phyloP scores from a whole-genome alignment of 2,329 filamentous ascomycete genomes.

The Botryosphaeria dothidea region DNA sequence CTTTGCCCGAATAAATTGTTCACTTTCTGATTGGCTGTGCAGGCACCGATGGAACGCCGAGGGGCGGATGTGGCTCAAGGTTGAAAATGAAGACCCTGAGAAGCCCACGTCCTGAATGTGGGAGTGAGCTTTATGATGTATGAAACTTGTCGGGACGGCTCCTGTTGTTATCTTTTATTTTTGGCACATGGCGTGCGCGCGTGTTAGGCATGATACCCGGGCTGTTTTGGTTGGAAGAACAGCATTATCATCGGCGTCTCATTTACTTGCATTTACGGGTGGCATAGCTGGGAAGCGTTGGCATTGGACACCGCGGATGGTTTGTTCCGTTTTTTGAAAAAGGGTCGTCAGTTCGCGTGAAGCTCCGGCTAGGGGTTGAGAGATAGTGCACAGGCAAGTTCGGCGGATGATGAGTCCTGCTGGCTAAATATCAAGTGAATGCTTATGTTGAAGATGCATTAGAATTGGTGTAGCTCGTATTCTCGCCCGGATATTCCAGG shows the following conservation, averaged over 20 bases:
- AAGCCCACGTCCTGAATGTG: background rate
- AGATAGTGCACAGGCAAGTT: no score
- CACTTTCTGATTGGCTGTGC: slow-evolving; percentile 20
- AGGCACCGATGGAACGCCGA: slow-evolving; percentile 64
- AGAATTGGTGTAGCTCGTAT: no score
- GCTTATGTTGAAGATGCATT: no score
- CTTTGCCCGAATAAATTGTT: background rate
- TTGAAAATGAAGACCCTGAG: slow-evolving; percentile 17
- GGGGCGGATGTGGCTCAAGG: slow-evolving; percentile 61
- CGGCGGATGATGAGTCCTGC: no score
- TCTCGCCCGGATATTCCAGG: background rate
- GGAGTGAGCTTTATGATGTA: background rate
- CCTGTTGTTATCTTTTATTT: background rate
- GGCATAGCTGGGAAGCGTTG: background rate
- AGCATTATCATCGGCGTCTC: background rate
- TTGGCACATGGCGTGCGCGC: background rate
- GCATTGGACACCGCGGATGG: background rate
- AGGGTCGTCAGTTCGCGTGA: no score
- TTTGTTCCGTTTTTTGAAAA: background rate
- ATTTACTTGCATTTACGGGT: background rate
- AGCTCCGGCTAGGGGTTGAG: no score
- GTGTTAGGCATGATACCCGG: slow-evolving; percentile 18
- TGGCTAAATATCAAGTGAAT: no score
- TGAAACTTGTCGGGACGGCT: background rate
- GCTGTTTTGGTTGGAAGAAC: background rate